A percentile compares a stretch with the other conserved stretches of the same genome.
These are phyloP conservation scores for Prosopis cineraria DNA, from an alignment of 306 rosid species.

Conservation along the genomic window DNA sequence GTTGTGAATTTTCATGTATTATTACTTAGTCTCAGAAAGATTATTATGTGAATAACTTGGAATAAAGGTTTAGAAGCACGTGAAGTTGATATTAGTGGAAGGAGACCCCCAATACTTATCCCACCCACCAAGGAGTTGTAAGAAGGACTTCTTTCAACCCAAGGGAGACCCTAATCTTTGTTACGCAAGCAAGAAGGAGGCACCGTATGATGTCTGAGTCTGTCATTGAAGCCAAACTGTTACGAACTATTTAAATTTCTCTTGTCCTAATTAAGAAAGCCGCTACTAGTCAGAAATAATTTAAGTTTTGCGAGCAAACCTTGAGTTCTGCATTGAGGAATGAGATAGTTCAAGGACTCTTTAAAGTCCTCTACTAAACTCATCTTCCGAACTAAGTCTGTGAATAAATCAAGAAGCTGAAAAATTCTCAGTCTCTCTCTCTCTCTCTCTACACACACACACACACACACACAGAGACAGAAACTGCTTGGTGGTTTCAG, in stretches of 20 bases:
- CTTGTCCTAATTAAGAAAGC: slow-evolving; percentile 14
- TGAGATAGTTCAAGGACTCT: slow-evolving; percentile 1
- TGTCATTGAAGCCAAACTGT: neutral
- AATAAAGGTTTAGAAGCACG: neutral
- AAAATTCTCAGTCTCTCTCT: neutral
- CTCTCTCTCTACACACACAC: neutral
- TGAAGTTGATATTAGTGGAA: neutral
- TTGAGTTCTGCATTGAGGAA: neutral
- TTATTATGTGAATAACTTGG: slow-evolving; percentile 1
- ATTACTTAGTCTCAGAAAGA: neutral
- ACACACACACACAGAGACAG: too few species aligned
- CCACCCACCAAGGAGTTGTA: neutral
- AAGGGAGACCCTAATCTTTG: slow-evolving; percentile 1
- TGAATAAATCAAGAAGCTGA: neutral
- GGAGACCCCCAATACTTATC: neutral
- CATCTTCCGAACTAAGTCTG: neutral
- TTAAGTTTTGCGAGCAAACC: neutral
- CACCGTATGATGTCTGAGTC: neutral
- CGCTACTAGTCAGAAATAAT: neutral
- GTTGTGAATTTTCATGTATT: slow-evolving; percentile 6
- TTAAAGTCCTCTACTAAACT: neutral
- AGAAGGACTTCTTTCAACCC: neutral
- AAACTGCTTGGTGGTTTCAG: slow-evolving; percentile 20
- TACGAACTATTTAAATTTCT: slow-evolving; percentile 8
- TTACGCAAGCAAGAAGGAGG: neutral